Conservation (phyloP, 345 rosid species). For the Combretum micranthum region DNA sequence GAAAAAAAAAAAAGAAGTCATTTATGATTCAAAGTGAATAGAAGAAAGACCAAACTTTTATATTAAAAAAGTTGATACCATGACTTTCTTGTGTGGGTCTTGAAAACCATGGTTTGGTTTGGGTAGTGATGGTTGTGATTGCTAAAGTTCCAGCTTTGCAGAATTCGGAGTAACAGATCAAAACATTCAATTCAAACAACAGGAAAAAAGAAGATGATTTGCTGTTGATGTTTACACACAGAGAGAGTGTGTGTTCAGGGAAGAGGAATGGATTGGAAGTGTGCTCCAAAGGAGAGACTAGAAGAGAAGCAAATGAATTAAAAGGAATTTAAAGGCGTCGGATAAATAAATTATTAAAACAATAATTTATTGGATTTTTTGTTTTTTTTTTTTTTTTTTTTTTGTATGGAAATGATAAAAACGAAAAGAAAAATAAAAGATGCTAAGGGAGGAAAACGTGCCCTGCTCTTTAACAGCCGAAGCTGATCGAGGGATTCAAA, state of each 20-base stretch:
- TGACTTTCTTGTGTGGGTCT: constrained; percentile 31
- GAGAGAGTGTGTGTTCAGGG: neutral
- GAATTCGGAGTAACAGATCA: neutral
- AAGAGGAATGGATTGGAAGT: neutral
- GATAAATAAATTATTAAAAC: neutral
- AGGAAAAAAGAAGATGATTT: neutral
- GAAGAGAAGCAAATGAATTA: constrained; percentile 1
- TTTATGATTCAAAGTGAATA: neutral
- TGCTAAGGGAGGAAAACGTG: constrained; percentile 11
- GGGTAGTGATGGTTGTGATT: constrained; percentile 11
- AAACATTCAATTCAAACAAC: too few species aligned
- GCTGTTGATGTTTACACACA: neutral
- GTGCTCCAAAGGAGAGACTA: neutral
- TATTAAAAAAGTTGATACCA: constrained; percentile 23
- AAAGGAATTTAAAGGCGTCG: constrained; percentile 22
- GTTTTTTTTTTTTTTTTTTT: neutral
- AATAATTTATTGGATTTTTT: neutral
- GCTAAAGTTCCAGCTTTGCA: constrained; percentile 24
- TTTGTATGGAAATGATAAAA: neutral
- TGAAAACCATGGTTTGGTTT: constrained; percentile 17
- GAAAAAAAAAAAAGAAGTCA: constrained; percentile 1
- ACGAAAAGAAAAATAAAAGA: neutral
- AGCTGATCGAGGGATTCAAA: constrained; percentile 20
- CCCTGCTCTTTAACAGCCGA: constrained; percentile 10
- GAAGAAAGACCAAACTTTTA: neutral